Percentiles rank a stretch among this genome's conserved stretches.
Conservation (phyloP, 2,329 filamentous ascomycete genomes). For the Diaporthe vexans region DNA sequence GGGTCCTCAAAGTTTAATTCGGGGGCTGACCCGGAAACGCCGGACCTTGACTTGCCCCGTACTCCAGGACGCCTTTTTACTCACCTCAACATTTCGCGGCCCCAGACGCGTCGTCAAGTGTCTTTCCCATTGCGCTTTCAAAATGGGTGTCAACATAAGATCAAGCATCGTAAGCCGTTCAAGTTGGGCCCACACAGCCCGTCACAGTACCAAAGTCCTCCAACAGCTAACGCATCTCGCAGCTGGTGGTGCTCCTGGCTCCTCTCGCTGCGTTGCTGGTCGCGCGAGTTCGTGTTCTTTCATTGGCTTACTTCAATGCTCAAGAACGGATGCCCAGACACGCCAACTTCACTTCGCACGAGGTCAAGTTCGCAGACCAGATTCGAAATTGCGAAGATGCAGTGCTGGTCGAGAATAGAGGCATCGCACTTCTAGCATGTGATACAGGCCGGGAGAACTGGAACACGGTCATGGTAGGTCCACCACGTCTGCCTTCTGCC, state of each 20-base stretch:
- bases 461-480: slow-evolving; percentile 56
- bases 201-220: too few species aligned
- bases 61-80: too few species aligned
- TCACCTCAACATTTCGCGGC: too few species aligned
- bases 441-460: slow-evolving; percentile 56
- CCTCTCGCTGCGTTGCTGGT: slow-evolving; percentile 8
- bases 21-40: background rate
- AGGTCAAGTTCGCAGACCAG: slow-evolving; percentile 53
- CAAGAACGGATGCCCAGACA: slow-evolving; percentile 20
- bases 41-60: background rate
- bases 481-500: background rate
- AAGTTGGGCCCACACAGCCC: too few species aligned
- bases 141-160: slow-evolving; percentile 9
- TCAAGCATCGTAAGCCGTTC: background rate
- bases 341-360: slow-evolving; percentile 28
- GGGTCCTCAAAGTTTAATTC: slow-evolving; percentile 2
- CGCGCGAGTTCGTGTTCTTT: background rate
- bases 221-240: background rate
- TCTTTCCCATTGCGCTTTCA: too few species aligned
- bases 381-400: slow-evolving; percentile 58
- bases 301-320: slow-evolving; percentile 24
- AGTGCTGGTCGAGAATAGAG: slow-evolving; percentile 52
- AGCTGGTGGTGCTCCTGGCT: slow-evolving; percentile 7
- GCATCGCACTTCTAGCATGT: slow-evolving; percentile 55
- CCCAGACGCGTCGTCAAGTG: background rate